Evolutionary conservation across 208 protist genomes (phyloP).

Genomic region (Leishmania martiniquensis): DNA sequence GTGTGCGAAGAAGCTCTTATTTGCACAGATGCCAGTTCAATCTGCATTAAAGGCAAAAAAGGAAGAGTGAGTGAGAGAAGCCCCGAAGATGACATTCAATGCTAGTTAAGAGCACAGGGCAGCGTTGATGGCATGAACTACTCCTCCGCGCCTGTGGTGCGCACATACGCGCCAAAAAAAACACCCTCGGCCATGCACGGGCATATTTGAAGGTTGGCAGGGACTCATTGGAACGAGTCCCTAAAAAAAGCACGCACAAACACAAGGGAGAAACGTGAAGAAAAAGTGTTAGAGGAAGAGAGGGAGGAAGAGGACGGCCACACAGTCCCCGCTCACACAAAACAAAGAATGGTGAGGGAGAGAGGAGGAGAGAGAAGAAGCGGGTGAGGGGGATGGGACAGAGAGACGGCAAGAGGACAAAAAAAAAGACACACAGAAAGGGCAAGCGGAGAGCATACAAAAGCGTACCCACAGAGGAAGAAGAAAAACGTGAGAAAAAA

Average conservation of each 20-base stretch:
- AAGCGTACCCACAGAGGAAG: neutral
- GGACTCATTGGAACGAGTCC: too few relatives aligned
- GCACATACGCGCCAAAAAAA: neutral
- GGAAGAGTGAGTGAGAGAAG: neutral
- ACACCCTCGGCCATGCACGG: too few relatives aligned
- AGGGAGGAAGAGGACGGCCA: neutral
- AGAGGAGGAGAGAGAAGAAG: neutral
- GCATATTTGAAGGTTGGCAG: too few relatives aligned
- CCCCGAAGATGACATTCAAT: neutral
- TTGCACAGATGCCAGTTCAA: neutral
- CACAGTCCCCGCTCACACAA: too few relatives aligned
- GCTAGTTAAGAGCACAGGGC: neutral
- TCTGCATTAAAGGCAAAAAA: neutral
- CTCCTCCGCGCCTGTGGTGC: neutral
- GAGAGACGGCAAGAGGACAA: neutral
- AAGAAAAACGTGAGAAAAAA: neutral
- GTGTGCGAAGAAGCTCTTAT: neutral
- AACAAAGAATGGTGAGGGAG: neutral
- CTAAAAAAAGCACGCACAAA: neutral
- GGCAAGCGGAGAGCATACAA: neutral
- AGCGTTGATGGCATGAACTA: neutral
- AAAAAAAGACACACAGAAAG: neutral
- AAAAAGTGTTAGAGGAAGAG: neutral
- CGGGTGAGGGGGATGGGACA: neutral
- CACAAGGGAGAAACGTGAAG: neutral